Conservation (phyloP, 495 filamentous ascomycete species). For the Podospora sp. region DNA sequence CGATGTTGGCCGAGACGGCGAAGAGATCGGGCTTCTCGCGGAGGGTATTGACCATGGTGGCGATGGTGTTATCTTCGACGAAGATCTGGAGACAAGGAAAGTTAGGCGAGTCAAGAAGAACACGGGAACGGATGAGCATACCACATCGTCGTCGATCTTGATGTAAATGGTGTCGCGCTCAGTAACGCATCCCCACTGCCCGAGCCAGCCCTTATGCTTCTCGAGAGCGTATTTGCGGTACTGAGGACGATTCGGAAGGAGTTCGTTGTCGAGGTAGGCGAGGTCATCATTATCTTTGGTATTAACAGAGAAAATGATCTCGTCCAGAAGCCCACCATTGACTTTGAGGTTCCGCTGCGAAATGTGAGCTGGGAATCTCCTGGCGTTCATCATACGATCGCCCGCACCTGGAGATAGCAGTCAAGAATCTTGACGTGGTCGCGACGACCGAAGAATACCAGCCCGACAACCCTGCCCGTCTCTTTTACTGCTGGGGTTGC, state of each 20-base stretch:
- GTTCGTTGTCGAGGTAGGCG: constrained; percentile 3
- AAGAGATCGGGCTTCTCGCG: background rate
- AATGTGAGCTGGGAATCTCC: background rate
- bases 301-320: constrained; percentile 2
- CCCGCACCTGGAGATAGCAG: constrained; percentile 1
- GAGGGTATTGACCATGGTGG: background rate
- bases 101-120: background rate
- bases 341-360: background rate
- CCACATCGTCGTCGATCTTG: constrained; percentile 7
- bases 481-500: background rate
- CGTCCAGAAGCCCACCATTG: constrained; percentile 1
- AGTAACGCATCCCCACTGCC: background rate
- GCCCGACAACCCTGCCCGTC: background rate
- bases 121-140: background rate
- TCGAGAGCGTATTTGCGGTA: constrained; percentile 5
- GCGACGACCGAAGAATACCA: background rate
- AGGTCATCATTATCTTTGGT: background rate
- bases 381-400: background rate
- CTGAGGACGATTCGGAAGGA: background rate
- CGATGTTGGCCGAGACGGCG: constrained; percentile 4
- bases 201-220: constrained; percentile 2
- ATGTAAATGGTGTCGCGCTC: constrained; percentile 11
- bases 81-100: background rate
- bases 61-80: constrained; percentile 2
- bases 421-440: background rate